Base-by-base conservation (phyloP, 2,329 filamentous ascomycete species). In the Colletotrichum salicis region DNA sequence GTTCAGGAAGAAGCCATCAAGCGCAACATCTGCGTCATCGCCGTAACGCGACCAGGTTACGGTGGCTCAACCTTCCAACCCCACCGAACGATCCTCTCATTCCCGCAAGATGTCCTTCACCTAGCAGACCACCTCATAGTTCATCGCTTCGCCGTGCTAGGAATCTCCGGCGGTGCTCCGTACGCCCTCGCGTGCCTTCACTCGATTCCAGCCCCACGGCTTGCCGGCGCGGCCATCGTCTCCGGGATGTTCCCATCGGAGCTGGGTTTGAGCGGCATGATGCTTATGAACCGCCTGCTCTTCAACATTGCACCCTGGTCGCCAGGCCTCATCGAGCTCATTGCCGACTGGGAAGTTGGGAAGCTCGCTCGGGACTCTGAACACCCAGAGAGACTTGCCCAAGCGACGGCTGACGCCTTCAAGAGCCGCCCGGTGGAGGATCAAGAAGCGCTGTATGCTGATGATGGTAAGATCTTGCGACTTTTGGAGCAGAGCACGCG, bases 1-100 rank as follows among this genome's bases (percentile, higher is more conserved):
- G 58, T 79, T n/a, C 74, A 80, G 35, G 67, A 72, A 5, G 57
- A 76, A 5, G 80, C 79, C 15, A 71, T 67, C 4, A 73, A 72
- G 8, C 76, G 74, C n/a, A 68, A 74, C 4, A 66, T 82, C 31
- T 81, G 81, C 6, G 24, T 85, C 41, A 75, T 85, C 35, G 76
- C 80, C 5, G 74, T 82, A 5, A 83, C 85, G 65, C 79, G 84
- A 1, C 84, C 84, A 2, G 84, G 84, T 15, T 82, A 81, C 41
- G 84, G 83, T n/a, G 73, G 83, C 3, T 84, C 82, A 1, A 78
- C 81, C 5, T 78, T 78, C 12, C 79, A 82, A 73, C 77, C 79
- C 13, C 69, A 70, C 10, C 78, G 80, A 13, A 74, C 63, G 12
- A 75, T 83, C 13, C 54, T 77, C n/a, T 79, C 82, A 72, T 83